These are phyloP conservation scores for Geotrichum carabidarum DNA, from an alignment of 1,139 yeast genomes.

Conservation along the genomic window DNA sequence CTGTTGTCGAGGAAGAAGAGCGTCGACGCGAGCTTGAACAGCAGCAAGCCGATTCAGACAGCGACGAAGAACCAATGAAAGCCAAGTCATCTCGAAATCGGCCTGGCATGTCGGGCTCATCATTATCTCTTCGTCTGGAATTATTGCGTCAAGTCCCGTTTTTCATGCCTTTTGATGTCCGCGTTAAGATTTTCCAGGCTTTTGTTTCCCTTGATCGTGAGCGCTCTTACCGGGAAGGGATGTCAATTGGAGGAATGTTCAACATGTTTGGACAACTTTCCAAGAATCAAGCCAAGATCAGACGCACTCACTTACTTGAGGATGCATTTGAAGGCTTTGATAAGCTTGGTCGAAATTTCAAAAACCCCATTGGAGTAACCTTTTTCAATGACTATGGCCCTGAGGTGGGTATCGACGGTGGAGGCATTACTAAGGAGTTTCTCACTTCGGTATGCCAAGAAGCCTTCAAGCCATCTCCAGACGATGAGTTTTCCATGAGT, in stretches of 20 bases:
- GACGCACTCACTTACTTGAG: slow-evolving; percentile 63
- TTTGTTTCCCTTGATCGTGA: slow-evolving; percentile 41
- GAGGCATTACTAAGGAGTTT: slow-evolving; percentile 91
- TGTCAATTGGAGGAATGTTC: slow-evolving; percentile 10
- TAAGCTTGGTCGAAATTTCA: slow-evolving; percentile 48
- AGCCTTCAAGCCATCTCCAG: slow-evolving; percentile 51
- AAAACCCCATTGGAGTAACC: slow-evolving; percentile 55
- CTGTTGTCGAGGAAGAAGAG: slow-evolving; percentile 43
- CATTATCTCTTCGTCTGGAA: slow-evolving; percentile 38
- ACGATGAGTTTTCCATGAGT: slow-evolving; percentile 18
- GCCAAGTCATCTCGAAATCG: background rate
- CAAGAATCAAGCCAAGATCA: slow-evolving; percentile 46
- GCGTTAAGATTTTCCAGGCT: slow-evolving; percentile 70
- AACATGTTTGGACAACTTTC: slow-evolving; percentile 31
- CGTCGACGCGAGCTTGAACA: slow-evolving; percentile 22
- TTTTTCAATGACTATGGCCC: slow-evolving; percentile 70
- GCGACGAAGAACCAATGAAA: slow-evolving; percentile 8
- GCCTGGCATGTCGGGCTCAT: background rate
- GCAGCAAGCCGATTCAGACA: slow-evolving; percentile 6
- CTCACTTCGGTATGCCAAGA: slow-evolving; percentile 66
- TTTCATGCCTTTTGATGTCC: slow-evolving; percentile 64
- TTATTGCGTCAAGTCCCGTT: slow-evolving; percentile 67
- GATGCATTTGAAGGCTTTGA: slow-evolving; percentile 67
- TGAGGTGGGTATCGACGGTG: slow-evolving; percentile 94
- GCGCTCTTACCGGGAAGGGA: slow-evolving; percentile 24